phyloP scores from a whole-genome alignment of 345 rosid genomes.

The Ailanthus altissimus region DNA sequence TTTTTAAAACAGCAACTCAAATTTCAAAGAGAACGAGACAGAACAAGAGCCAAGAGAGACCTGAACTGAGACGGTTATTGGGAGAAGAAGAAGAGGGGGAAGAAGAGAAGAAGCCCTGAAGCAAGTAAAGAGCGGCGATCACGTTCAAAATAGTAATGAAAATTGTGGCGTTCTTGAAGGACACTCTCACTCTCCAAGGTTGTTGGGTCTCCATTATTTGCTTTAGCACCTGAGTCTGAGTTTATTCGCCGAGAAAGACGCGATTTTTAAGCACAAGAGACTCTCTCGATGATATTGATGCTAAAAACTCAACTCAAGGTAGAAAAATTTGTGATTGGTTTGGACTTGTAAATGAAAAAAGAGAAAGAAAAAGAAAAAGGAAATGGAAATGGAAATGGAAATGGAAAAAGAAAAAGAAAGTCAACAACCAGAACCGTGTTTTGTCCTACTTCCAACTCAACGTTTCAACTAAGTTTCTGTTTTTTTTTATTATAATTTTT shows the following conservation, averaged over 20 bases:
- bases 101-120: slow-evolving; percentile 54
- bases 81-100: slow-evolving; percentile 39
- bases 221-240: neutral
- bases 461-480: neutral
- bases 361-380: neutral
- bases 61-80: slow-evolving; percentile 43
- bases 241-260: neutral
- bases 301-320: no score
- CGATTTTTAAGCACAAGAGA: neutral
- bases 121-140: slow-evolving; percentile 52
- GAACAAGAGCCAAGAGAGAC: slow-evolving; percentile 18
- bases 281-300: no score
- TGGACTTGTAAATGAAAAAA: neutral
- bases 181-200: slow-evolving; percentile 61
- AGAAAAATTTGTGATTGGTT: neutral
- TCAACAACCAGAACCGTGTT: neutral
- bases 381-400: no score
- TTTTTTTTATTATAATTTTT: neutral
- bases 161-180: slow-evolving; percentile 82
- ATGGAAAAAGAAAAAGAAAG: neutral
- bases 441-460: neutral
- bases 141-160: slow-evolving; percentile 57
- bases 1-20: neutral
- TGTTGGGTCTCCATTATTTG: slow-evolving; percentile 47
- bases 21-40: slow-evolving; percentile 3